These are phyloP conservation scores for Balansia obtecta DNA, from an alignment of 2,329 filamentous ascomycete genomes.

Conservation along the genomic window DNA sequence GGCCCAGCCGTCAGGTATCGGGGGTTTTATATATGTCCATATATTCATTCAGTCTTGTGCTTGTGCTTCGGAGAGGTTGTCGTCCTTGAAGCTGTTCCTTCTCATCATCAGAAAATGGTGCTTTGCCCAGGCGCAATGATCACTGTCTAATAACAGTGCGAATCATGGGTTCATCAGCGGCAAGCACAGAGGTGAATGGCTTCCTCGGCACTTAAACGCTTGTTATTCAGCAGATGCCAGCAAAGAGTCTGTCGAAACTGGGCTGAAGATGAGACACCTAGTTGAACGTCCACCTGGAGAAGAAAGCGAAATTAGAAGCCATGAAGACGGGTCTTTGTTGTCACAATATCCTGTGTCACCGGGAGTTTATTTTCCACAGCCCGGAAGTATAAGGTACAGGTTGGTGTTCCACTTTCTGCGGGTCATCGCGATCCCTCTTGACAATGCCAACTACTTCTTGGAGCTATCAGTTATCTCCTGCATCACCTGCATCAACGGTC, in stretches of 20 bases:
- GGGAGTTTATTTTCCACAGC: not conserved
- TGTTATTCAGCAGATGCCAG: not conserved
- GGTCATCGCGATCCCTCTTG: conserved; percentile 5
- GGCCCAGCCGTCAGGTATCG: not conserved
- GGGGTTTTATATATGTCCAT: not conserved
- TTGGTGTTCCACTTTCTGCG: conserved; percentile 4
- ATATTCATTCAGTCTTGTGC: not conserved
- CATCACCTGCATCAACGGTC: not conserved
- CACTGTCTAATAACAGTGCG: conserved; percentile 4
- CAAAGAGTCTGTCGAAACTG: not conserved
- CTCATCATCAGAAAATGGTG: not conserved
- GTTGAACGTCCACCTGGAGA: not conserved
- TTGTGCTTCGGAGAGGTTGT: not conserved
- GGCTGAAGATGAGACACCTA: not conserved
- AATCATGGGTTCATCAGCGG: not conserved
- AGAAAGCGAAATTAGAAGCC: not conserved
- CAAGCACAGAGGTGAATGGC: not conserved
- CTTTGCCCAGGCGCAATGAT: not conserved
- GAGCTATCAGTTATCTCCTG: not conserved
- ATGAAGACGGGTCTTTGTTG: not conserved
- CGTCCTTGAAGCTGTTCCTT: not conserved
- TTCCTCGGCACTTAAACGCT: not conserved
- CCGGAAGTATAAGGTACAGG: not conserved
- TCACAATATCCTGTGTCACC: not conserved
- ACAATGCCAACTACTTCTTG: not conserved